Evolutionary conservation across 2,329 filamentous ascomycete species (phyloP).

Genomic region (Grosmannia huntii): DNA sequence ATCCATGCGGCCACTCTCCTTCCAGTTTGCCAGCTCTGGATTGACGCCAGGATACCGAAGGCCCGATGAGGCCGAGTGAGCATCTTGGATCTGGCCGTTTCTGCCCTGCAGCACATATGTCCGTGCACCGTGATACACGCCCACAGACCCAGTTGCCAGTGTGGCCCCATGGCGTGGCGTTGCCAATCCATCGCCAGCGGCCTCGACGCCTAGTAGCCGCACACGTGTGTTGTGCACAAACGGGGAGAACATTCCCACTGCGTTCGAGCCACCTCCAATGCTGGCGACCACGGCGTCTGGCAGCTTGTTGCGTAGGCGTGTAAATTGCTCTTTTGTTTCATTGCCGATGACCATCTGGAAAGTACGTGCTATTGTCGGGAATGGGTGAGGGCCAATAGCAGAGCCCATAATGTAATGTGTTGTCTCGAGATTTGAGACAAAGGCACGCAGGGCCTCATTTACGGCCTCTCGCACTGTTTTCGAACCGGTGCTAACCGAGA

Average conservation of each 20-base stretch:
- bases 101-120: conserved; percentile 91
- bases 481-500: conserved; percentile 85
- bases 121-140: conserved; percentile 87
- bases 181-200: conserved; percentile 83
- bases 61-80: conserved; percentile 91
- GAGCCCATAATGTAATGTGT: conserved; percentile 98
- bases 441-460: conserved; percentile 87
- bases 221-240: conserved; percentile 78
- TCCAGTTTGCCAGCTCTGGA: conserved; percentile 85
- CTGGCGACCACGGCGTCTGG: conserved; percentile 95
- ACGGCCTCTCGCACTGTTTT: conserved; percentile 75
- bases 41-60: conserved; percentile 96
- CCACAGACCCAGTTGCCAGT: conserved; percentile 75
- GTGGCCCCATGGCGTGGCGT: conserved; percentile 80
- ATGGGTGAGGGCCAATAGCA: conserved; percentile 92
- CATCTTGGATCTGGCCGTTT: conserved; percentile 87
- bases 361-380: conserved; percentile 92
- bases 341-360: conserved; percentile 95
- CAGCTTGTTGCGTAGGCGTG: conserved; percentile 70
- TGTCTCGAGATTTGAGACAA: conserved; percentile 88
- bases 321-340: conserved; percentile 89
- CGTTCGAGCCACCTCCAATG: conserved; percentile 90
- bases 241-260: conserved; percentile 95
- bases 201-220: conserved; percentile 86
- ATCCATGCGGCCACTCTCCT: conserved; percentile 72